Evolutionary conservation across 768 basidiomycete species (phyloP).

Genomic region (Agaricus subrufescens): DNA sequence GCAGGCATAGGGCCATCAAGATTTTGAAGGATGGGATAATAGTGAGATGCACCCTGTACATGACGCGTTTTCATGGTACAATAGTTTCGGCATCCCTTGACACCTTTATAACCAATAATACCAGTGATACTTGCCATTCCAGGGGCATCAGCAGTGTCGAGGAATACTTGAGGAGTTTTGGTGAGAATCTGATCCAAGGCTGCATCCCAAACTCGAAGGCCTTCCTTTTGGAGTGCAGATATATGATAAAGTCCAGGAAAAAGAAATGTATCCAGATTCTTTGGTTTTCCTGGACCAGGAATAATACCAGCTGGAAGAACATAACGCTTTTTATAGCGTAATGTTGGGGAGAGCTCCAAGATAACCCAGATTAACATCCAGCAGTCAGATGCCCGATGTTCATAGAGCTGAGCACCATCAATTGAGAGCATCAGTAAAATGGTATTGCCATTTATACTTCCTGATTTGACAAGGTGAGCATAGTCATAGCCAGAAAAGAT

Average conservation of each 20-base stretch:
- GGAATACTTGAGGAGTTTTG: too few species aligned
- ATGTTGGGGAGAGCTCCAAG: conserved; percentile 19
- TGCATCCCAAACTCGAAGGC: conserved; percentile 11
- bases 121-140: too few species aligned
- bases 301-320: conserved; percentile 17
- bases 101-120: too few species aligned
- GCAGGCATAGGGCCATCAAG: conserved; percentile 3
- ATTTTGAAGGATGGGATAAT: too few species aligned
- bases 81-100: too few species aligned
- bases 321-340: conserved; percentile 21
- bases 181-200: too few species aligned
- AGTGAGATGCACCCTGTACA: too few species aligned
- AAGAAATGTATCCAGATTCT: conserved; percentile 27
- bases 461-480: conserved; percentile 14
- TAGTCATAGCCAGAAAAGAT: conserved; percentile 22
- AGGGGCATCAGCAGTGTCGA: too few species aligned
- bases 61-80: too few species aligned
- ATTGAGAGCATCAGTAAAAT: conserved; percentile 26
- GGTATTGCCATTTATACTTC: conserved; percentile 20
- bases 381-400: conserved; percentile 28
- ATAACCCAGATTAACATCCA: conserved; percentile 26
- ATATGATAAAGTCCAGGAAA: conserved; percentile 30
- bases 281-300: conserved; percentile 29
- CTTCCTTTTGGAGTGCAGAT: conserved; percentile 23
- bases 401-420: conserved; percentile 36